Evolutionary conservation across 2,329 filamentous ascomycete species (phyloP), one percentile per base, ranked within the genome.

Genomic region (Myriosclerotinia scirpicola): DNA sequence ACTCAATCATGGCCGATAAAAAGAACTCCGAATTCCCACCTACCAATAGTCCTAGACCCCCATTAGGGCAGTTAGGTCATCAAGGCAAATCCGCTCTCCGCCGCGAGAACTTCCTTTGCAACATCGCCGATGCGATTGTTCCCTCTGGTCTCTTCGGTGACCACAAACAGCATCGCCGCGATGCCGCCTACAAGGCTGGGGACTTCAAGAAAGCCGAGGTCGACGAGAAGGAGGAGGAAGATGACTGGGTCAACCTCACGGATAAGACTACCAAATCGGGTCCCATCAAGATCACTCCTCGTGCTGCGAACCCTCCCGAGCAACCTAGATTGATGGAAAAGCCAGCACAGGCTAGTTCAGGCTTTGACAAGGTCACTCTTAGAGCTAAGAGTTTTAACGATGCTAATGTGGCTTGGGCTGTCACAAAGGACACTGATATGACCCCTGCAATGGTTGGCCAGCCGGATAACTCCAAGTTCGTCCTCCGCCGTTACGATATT

Each of bases 81-180:
- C 58, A 60, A 60, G 58, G 58, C 22, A 60, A 17, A 26, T 60
- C 56, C 7, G 58, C 58, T 17, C 58, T 60, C n/a, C 58, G 20
- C 0, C 58, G 44, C 2, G 58, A 60, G 5, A 60, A 60, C 58
- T 50, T 60, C 22, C 44, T 60, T 2, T 60, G 58, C 14, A 60
- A 60, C 5, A 22, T 60, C 7, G 58, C 58, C 9, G 58, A 60
- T 7, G 58, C 44, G 7, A 38, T 60, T 1, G 44, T 38, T 3
- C 58, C 58, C 20, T 6, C 30, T 3, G 44, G 58, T 8, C 14
- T 60, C 15, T 50, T 60, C n/a, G 4, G 20, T 3, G 14, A 50
- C 5, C 58, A 60, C 12, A 17, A 5, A 2, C 22, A 14, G 5
- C 58, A 60, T 4, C 58, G 58, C 2, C 12, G 30, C 14, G 58